phyloP scores from a whole-genome alignment of 2,329 filamentous ascomycete species.

The Penicillium digitatum region DNA sequence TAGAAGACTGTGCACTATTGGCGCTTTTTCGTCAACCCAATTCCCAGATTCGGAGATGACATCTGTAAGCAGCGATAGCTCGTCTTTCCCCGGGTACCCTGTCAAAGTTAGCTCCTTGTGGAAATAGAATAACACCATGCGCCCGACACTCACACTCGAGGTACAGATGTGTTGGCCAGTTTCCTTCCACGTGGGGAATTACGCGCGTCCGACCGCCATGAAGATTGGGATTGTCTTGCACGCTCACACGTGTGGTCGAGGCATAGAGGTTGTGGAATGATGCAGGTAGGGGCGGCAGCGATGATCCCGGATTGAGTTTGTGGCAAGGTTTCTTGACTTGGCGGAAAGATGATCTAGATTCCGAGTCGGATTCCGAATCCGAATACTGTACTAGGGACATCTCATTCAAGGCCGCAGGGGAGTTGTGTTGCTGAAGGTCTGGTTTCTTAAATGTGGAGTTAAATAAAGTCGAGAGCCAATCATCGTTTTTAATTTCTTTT shows the following conservation, averaged over 20 bases:
- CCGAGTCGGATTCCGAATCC: constrained; percentile 40
- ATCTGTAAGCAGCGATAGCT: constrained; percentile 31
- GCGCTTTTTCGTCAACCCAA: constrained; percentile 42
- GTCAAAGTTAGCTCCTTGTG: constrained; percentile 15
- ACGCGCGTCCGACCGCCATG: constrained; percentile 81
- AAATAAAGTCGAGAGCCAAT: not conserved
- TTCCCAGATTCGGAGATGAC: constrained; percentile 28
- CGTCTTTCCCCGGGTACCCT: constrained; percentile 42
- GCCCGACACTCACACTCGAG: constrained; percentile 71
- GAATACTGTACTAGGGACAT: constrained; percentile 67
- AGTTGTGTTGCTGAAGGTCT: not conserved
- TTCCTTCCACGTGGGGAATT: constrained; percentile 78
- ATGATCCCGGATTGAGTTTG: constrained; percentile 21
- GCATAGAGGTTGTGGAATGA: constrained; percentile 89
- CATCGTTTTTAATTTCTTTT: not conserved
- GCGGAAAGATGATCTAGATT: constrained; percentile 15
- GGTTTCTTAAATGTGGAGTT: not conserved
- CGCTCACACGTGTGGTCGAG: constrained; percentile 70
- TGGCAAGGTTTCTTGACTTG: constrained; percentile 26
- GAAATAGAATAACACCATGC: not conserved
- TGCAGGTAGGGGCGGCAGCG: constrained; percentile 69
- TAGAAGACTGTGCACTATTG: constrained; percentile 62
- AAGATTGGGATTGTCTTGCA: constrained; percentile 74
- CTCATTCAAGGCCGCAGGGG: not conserved
- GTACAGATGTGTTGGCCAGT: constrained; percentile 91